A percentile compares a stretch with the other conserved stretches of the same genome.
Evolutionary conservation across 495 filamentous ascomycete genomes (phyloP).

Genomic region (Neurospora intermedia): DNA sequence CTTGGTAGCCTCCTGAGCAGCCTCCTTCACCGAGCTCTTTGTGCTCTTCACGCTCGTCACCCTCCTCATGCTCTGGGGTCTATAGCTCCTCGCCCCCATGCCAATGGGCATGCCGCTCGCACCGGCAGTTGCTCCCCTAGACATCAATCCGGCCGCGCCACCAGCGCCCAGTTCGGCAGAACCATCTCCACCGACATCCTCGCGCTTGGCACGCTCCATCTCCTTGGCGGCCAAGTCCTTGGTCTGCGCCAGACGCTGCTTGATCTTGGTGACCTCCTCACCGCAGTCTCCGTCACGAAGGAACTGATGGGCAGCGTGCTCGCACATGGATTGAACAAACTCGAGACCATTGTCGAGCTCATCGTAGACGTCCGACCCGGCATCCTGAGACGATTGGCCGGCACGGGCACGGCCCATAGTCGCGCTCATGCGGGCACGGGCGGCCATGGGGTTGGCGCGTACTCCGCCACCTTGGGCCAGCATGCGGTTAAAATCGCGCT

Average conservation of each 20-base stretch:
- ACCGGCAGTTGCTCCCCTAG: background rate
- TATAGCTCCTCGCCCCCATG: background rate
- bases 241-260: constrained; percentile 45
- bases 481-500: background rate
- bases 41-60: background rate
- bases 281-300: constrained; percentile 72
- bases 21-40: constrained; percentile 2
- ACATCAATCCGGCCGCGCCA: constrained; percentile 14
- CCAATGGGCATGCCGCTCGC: background rate
- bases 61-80: constrained; percentile 24
- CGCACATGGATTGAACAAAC: constrained; percentile 66
- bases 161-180: constrained; percentile 14
- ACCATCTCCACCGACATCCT: constrained; percentile 18
- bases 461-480: constrained; percentile 1
- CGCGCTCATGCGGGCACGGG: background rate
- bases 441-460: background rate
- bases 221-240: constrained; percentile 48
- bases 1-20: constrained; percentile 18
- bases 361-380: constrained; percentile 49
- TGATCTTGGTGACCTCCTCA: constrained; percentile 59
- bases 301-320: constrained; percentile 78
- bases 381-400: background rate
- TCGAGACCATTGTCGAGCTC: constrained; percentile 66
- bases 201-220: constrained; percentile 40
- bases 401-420: background rate